A percentile compares a stretch with the other conserved stretches of the same genome.
phyloP scores from a whole-genome alignment of 441 rosid species.

The Theobroma grandiflorum region DNA sequence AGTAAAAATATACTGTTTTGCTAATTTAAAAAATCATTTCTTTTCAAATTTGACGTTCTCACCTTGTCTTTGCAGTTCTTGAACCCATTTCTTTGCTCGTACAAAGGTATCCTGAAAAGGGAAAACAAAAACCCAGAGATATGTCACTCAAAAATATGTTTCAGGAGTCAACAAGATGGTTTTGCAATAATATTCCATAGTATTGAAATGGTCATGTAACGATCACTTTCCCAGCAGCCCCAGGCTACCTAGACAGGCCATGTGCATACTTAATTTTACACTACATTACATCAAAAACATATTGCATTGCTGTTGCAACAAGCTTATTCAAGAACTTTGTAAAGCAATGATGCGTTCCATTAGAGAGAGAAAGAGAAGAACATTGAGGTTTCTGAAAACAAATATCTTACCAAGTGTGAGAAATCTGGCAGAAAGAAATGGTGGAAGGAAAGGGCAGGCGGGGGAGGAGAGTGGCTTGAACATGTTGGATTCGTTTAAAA shows the following conservation, averaged over 20 bases:
- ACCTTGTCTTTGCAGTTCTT: conserved; percentile 75
- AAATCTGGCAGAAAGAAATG: not conserved
- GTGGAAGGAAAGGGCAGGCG: not conserved
- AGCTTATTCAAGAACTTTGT: not conserved
- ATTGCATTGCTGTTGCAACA: not conserved
- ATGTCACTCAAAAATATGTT: not conserved
- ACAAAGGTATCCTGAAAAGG: conserved; percentile 56
- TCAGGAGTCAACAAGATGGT: not conserved
- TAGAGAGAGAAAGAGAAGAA: not conserved
- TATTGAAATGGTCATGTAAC: not conserved
- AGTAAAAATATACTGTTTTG: too few species aligned
- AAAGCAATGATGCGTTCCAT: not conserved
- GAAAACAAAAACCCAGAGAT: not conserved
- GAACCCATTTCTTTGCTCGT: conserved; percentile 69
- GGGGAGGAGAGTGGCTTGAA: not conserved
- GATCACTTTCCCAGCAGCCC: not conserved
- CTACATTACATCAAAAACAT: not conserved
- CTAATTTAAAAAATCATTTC: not conserved
- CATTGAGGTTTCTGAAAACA: not conserved
- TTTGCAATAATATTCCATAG: not conserved
- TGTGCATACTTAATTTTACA: not conserved
- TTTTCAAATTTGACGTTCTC: conserved; percentile 8
- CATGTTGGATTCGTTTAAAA: not conserved
- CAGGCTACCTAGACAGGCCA: not conserved
- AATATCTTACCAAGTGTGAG: not conserved